These are phyloP conservation scores for Sanghuangporus weigelae DNA, from an alignment of 1,284 basidiomycete species.

Conservation along the genomic window DNA sequence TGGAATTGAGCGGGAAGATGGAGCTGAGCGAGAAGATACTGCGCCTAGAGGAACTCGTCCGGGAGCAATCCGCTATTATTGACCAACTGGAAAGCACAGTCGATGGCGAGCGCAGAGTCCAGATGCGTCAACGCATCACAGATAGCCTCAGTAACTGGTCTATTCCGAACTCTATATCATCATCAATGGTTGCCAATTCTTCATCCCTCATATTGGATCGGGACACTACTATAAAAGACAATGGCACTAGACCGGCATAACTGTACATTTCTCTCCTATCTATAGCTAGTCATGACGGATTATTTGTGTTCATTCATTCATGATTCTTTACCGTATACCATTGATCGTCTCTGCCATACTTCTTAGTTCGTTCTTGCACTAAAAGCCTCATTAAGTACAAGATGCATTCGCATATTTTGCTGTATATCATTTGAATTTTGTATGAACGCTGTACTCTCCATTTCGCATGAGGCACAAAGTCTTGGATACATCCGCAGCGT, in stretches of 20 bases:
- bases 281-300: background rate
- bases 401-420: background rate
- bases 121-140: slow-evolving; percentile 5
- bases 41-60: slow-evolving; percentile 14
- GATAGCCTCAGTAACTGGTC: slow-evolving; percentile 9
- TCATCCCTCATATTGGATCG: slow-evolving; percentile 10
- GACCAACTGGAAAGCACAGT: slow-evolving; percentile 8
- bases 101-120: slow-evolving; percentile 4
- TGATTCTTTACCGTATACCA: background rate
- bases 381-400: background rate
- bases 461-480: background rate
- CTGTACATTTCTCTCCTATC: background rate
- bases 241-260: background rate
- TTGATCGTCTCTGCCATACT: background rate
- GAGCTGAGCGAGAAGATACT: slow-evolving; percentile 17
- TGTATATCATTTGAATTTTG: background rate
- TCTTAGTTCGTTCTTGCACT: background rate
- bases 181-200: slow-evolving; percentile 15
- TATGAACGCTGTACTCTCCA: too few species aligned
- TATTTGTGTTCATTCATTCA: background rate
- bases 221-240: background rate
- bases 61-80: slow-evolving; percentile 14
- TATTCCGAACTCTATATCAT: slow-evolving; percentile 17
- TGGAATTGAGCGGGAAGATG: slow-evolving; percentile 18
- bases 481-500: too few species aligned